Conservation (phyloP, 768 basidiomycete genomes). For the Mycena belliarum region DNA sequence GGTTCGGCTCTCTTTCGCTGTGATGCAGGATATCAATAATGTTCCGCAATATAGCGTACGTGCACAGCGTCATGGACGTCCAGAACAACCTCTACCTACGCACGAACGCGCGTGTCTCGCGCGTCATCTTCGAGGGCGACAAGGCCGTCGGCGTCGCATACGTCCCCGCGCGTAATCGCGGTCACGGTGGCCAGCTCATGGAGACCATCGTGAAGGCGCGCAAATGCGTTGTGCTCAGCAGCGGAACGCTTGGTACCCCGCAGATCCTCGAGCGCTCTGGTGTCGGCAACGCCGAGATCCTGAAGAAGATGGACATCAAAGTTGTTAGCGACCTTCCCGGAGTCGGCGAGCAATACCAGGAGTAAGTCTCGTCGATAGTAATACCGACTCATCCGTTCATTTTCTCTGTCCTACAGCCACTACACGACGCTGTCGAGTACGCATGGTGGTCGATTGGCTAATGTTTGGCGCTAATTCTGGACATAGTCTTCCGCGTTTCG, state of each 20-base stretch:
- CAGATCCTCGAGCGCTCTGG: constrained; percentile 76
- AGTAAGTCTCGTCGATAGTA: constrained; percentile 27
- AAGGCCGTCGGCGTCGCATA: constrained; percentile 75
- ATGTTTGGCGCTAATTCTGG: constrained; percentile 6
- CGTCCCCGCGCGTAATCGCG: constrained; percentile 63
- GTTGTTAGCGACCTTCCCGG: constrained; percentile 71
- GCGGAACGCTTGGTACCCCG: constrained; percentile 69
- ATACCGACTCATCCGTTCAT: background rate
- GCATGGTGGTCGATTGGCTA: constrained; percentile 19
- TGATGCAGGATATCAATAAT: background rate
- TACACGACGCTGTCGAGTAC: constrained; percentile 67
- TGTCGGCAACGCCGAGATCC: constrained; percentile 54
- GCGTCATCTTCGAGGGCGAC: constrained; percentile 72
- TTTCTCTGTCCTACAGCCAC: constrained; percentile 34
- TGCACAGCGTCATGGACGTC: constrained; percentile 58
- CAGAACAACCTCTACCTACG: constrained; percentile 69
- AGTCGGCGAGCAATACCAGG: constrained; percentile 74
- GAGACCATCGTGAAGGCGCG: constrained; percentile 70
- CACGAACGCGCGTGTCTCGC: constrained; percentile 64
- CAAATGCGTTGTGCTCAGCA: constrained; percentile 66
- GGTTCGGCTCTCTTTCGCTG: constrained; percentile 34
- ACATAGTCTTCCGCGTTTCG: constrained; percentile 64
- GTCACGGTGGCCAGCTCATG: constrained; percentile 46
- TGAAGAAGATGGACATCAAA: constrained; percentile 60
- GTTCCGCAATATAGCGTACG: constrained; percentile 50